phyloP scores from a whole-genome alignment of 2,329 filamentous ascomycete genomes.

The Cladophialophora carrionii region DNA sequence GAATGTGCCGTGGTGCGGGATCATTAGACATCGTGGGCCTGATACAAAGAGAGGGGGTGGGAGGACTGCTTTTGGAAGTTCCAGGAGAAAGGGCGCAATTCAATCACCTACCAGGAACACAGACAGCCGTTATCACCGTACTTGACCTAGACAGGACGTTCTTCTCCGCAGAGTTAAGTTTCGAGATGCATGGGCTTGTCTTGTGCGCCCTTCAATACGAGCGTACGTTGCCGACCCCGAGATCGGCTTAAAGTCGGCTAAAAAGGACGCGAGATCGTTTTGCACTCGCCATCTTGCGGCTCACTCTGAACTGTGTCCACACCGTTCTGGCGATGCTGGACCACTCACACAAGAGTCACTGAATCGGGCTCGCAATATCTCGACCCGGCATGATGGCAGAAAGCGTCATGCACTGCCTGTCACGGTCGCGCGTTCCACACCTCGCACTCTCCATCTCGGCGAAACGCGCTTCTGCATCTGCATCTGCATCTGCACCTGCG shows the following conservation, averaged over 20 bases:
- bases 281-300: not conserved
- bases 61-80: not conserved
- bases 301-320: not conserved
- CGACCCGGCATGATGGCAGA: constrained; percentile 13
- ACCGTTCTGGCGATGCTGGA: not conserved
- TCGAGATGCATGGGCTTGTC: not conserved
- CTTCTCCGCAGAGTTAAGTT: constrained; percentile 19
- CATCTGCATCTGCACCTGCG: not conserved
- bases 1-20: constrained; percentile 40
- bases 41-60: not conserved
- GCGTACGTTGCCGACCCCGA: not conserved
- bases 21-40: constrained; percentile 16
- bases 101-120: constrained; percentile 4
- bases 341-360: not conserved
- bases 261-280: not conserved
- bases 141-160: not conserved
- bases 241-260: constrained; percentile 21
- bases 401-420: constrained; percentile 13
- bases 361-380: not conserved
- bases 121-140: not conserved
- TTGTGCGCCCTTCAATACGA: constrained; percentile 5
- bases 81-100: not conserved
- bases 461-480: constrained; percentile 27
- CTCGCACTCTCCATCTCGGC: constrained; percentile 28
- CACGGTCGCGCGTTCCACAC: constrained; percentile 29